Percentiles rank a stretch among this genome's conserved stretches.
Evolutionary conservation across 768 basidiomycete genomes (phyloP).

Genomic region (Phaeolepiota aurea): DNA sequence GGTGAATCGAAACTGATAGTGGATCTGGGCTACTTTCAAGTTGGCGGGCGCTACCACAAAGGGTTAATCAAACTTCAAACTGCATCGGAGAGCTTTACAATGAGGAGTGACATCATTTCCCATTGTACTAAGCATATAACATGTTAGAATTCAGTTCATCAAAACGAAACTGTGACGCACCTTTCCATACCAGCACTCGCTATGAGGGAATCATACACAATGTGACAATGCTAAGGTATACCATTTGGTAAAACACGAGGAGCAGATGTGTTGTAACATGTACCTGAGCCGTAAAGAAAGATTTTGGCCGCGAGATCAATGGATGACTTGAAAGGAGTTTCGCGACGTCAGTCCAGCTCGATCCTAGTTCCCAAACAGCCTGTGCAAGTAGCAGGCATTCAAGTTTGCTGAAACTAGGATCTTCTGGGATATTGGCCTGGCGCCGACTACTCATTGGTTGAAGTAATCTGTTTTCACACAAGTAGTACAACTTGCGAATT

Average conservation of each 20-base stretch:
- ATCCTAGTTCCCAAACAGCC: slow-evolving; percentile 75
- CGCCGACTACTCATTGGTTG: slow-evolving; percentile 12
- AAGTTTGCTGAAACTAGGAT: slow-evolving; percentile 22
- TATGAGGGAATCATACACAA: slow-evolving; percentile 62
- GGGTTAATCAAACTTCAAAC: background rate
- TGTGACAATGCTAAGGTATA: slow-evolving; percentile 50
- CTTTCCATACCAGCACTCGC: slow-evolving; percentile 55
- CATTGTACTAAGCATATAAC: slow-evolving; percentile 22
- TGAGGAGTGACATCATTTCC: slow-evolving; percentile 45
- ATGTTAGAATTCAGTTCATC: too few species aligned
- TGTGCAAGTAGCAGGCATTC: slow-evolving; percentile 82
- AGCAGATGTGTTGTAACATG: slow-evolving; percentile 12
- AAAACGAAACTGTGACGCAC: slow-evolving; percentile 30
- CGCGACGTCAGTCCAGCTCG: slow-evolving; percentile 59
- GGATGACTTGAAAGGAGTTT: slow-evolving; percentile 65
- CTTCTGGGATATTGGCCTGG: slow-evolving; percentile 6
- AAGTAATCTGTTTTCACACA: slow-evolving; percentile 4
- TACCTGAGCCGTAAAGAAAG: slow-evolving; percentile 66
- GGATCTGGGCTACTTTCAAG: slow-evolving; percentile 64
- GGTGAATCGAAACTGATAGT: slow-evolving; percentile 59
- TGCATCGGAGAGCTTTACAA: slow-evolving; percentile 26
- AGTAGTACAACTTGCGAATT: too few species aligned
- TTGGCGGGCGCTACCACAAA: slow-evolving; percentile 54
- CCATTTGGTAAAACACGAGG: slow-evolving; percentile 3
- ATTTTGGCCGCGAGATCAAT: slow-evolving; percentile 50